Evolutionary conservation across 2,329 filamentous ascomycete species (phyloP).

Genomic region (Beauveria rudraprayagi): DNA sequence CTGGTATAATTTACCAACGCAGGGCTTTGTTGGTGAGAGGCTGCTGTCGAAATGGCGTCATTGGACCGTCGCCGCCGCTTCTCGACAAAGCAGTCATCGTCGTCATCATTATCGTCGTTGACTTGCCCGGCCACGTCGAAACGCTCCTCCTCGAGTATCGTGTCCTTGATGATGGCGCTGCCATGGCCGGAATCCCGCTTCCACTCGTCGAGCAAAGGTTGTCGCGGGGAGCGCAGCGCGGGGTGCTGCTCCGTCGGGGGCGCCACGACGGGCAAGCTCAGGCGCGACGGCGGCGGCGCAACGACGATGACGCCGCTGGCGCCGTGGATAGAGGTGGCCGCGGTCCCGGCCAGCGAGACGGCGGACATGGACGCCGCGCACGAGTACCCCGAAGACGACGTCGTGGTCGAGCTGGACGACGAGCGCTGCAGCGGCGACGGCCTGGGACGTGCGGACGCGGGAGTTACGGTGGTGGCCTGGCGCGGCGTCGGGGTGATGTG

Average conservation of each 20-base stretch:
- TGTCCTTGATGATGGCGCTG: slow-evolving; percentile 33
- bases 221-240: slow-evolving; percentile 33
- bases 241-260: slow-evolving; percentile 46
- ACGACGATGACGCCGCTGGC: slow-evolving; percentile 16
- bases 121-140: slow-evolving; percentile 16
- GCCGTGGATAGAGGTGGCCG: neutral
- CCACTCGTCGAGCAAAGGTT: slow-evolving; percentile 27
- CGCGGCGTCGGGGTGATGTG: slow-evolving; percentile 32
- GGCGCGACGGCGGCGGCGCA: slow-evolving; percentile 17
- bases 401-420: slow-evolving; percentile 17
- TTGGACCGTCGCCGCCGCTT: neutral
- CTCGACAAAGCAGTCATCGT: slow-evolving; percentile 2
- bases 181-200: slow-evolving; percentile 51
- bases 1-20: neutral
- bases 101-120: neutral
- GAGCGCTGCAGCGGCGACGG: slow-evolving; percentile 10
- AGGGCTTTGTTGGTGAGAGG: neutral
- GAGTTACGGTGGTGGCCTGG: slow-evolving; percentile 4
- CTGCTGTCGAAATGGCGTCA: neutral
- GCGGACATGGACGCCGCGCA: slow-evolving; percentile 10
- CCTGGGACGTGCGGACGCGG: slow-evolving; percentile 13
- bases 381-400: slow-evolving; percentile 19
- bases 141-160: slow-evolving; percentile 26
- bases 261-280: slow-evolving; percentile 23
- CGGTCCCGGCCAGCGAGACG: slow-evolving; percentile 11